Evolutionary conservation across 257 asterid genomes (phyloP), one percentile per base, ranked within the genome.

Genomic region (Parsonsia alboflavescens): DNA sequence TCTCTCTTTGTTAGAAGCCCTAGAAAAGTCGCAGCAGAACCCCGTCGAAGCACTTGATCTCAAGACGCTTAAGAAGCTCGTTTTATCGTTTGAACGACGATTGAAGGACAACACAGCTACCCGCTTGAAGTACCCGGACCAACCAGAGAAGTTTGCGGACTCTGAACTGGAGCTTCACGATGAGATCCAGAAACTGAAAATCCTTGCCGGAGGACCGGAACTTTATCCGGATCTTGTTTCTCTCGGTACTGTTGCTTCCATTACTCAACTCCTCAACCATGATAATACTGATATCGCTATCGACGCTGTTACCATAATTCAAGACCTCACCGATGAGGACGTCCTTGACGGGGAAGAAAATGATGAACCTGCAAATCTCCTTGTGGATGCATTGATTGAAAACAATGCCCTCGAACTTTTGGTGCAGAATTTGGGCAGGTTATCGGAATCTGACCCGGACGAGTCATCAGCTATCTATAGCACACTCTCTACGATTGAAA

Each of bases 261-360:
- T 94, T 73, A 77, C 89, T 49, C 89, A 89, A 44, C 86, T 94
- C 8, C 92, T 94, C 76, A 87, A 85, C 75, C 99, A 94, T 70
- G 98, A 95, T 45, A 92, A 92, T 71, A 85, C 88, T 9, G 99
- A 95, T 48, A 86, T 95, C 10, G 90, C 97, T 67, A 85, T 92
- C 44, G 98, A 95, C 53, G 96, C 87, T 33, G 95, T 90, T 70
- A 82, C 87, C 44, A 93, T 95, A 19, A 80, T 95, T 46, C 96
- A 95, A 83, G 98, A 90, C 89, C 92, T 95, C 57, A 92, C 98
- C 0, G 99, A 95, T 16, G 96, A 90, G n/a, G 98, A 95, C 68
- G 96, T 95, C 30, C 77, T 92, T 36, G 99, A 95, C 80, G 99
- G 85, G 33, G 99, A 92, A 84, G 99, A 95, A 44, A 89, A 88